A percentile compares a stretch with the other conserved stretches of the same genome.
phyloP scores from a whole-genome alignment of 441 rosid genomes.

The Pelargonium fulgidum region DNA sequence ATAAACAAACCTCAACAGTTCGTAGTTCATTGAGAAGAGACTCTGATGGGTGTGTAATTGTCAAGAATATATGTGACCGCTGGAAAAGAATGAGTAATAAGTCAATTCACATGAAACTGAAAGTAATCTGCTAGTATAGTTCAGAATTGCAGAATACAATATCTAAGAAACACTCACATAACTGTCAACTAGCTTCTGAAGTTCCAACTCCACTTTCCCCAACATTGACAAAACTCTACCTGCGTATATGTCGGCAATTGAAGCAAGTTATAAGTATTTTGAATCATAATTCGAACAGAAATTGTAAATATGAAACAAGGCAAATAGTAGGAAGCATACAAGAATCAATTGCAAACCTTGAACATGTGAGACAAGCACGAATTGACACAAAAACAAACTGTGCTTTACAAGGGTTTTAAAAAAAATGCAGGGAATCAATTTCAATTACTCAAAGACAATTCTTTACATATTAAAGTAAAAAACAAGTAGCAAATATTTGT shows the following conservation, averaged over 20 bases:
- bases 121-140: not conserved
- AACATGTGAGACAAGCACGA: not conserved
- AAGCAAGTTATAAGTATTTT: not conserved
- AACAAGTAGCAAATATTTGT: not conserved
- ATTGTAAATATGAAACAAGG: not conserved
- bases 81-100: slow-evolving; percentile 32
- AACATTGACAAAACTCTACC: slow-evolving; percentile 62
- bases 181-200: slow-evolving; percentile 74
- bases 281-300: not conserved
- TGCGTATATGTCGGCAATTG: slow-evolving; percentile 28
- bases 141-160: slow-evolving; percentile 13
- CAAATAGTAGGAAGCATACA: not conserved
- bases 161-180: slow-evolving; percentile 58
- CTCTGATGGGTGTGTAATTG: slow-evolving; percentile 91
- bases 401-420: no score
- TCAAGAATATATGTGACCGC: slow-evolving; percentile 73
- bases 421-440: no score
- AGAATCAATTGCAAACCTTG: not conserved
- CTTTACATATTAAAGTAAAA: not conserved
- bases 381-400: not conserved
- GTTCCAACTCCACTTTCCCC: slow-evolving; percentile 81
- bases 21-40: slow-evolving; percentile 89
- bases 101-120: slow-evolving; percentile 19
- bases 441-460: not conserved
- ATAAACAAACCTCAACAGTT: slow-evolving; percentile 77